These are phyloP conservation scores for Adansonia gregorii DNA, from an alignment of 441 rosid genomes.

Conservation along the genomic window DNA sequence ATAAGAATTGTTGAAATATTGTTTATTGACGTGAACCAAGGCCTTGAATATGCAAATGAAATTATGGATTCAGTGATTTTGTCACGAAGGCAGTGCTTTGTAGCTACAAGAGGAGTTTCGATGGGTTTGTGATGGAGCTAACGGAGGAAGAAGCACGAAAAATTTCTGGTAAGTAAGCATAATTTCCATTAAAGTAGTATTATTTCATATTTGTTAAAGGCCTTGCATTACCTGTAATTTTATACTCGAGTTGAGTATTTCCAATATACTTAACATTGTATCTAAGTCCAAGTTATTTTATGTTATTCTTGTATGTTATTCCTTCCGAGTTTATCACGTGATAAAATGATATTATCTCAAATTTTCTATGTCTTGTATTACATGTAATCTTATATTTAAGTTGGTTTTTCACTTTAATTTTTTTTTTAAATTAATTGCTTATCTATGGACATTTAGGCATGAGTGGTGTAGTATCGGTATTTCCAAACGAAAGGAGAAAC, in stretches of 20 bases:
- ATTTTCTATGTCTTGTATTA: too few species aligned
- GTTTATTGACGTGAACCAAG: not conserved
- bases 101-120: conserved; percentile 56
- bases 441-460: conserved; percentile 8
- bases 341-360: too few species aligned
- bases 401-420: too few species aligned
- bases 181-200: not conserved
- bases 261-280: too few species aligned
- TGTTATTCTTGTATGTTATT: too few species aligned
- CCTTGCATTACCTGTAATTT: too few species aligned
- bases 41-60: not conserved
- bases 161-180: conserved; percentile 35
- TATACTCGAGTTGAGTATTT: too few species aligned
- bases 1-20: not conserved
- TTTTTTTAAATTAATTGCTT: not conserved
- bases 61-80: conserved; percentile 20
- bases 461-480: conserved; percentile 13
- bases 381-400: too few species aligned
- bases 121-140: conserved; percentile 55
- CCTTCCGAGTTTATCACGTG: too few species aligned
- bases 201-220: too few species aligned
- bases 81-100: conserved; percentile 36
- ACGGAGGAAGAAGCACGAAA: conserved; percentile 41
- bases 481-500: conserved; percentile 17
- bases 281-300: too few species aligned